These are phyloP conservation scores for Tetrahymena malaccensis DNA, from an alignment of 73 alveolate genomes.

Conservation along the genomic window DNA sequence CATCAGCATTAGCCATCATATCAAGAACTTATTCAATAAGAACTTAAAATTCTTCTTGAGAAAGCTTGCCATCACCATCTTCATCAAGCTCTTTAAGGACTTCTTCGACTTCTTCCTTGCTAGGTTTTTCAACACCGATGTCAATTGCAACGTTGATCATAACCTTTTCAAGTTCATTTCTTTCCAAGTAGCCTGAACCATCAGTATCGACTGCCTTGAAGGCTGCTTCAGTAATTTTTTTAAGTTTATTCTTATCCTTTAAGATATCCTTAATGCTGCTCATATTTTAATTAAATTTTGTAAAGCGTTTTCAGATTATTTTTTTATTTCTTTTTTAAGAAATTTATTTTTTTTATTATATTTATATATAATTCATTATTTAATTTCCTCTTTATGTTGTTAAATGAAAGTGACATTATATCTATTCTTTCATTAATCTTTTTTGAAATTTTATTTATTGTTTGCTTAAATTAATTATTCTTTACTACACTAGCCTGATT, in stretches of 20 bases:
- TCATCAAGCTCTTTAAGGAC: slow-evolving; percentile 69
- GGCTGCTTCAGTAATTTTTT: slow-evolving; percentile 66
- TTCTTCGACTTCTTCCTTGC: slow-evolving; percentile 64
- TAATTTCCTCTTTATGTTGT: background rate
- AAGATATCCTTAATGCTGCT: slow-evolving; percentile 36
- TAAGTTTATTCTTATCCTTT: slow-evolving; percentile 55
- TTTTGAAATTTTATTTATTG: background rate
- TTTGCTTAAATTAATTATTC: background rate
- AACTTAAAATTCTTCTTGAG: slow-evolving; percentile 53
- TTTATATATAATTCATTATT: background rate
- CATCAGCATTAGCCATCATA: slow-evolving; percentile 51
- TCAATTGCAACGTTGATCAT: slow-evolving; percentile 62
- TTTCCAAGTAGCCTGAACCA: slow-evolving; percentile 43
- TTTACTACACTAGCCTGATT: background rate
- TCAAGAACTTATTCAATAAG: slow-evolving; percentile 56
- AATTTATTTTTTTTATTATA: background rate
- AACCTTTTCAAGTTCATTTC: slow-evolving; percentile 59
- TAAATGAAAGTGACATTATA: background rate
- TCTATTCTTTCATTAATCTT: background rate
- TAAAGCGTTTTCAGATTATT: background rate
- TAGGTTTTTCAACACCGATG: slow-evolving; percentile 62
- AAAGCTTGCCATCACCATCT: slow-evolving; percentile 61
- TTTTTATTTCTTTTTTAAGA: background rate
- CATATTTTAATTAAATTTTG: background rate
- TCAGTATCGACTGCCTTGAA: slow-evolving; percentile 70